Percentiles rank a stretch among this genome's conserved stretches.
These are phyloP conservation scores for Ogataea glucozyma DNA, from an alignment of 805 yeast genomes.

Conservation along the genomic window DNA sequence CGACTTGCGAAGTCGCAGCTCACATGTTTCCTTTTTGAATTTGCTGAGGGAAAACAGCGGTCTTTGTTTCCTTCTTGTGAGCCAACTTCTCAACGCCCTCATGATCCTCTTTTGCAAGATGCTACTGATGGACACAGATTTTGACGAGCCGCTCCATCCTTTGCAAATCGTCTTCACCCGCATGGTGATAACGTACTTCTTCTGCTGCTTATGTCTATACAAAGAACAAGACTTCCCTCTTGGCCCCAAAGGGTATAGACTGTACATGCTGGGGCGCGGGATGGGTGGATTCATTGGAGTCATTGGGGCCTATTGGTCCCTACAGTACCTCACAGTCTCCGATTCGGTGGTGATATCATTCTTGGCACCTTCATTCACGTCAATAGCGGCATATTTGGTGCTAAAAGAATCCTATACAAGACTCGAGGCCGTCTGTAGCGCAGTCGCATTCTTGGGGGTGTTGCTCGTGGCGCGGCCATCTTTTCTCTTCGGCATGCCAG, in stretches of 20 bases:
- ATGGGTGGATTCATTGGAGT: constrained; percentile 78
- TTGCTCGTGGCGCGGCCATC: constrained; percentile 78
- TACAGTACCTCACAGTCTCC: constrained; percentile 70
- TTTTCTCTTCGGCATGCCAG: constrained; percentile 55
- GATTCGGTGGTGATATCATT: constrained; percentile 84
- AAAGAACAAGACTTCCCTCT: constrained; percentile 62
- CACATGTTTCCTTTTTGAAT: no score
- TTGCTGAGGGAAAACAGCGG: constrained; percentile 52
- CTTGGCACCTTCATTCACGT: constrained; percentile 74
- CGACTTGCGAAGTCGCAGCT: no score
- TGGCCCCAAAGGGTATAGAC: constrained; percentile 64
- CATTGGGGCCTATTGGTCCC: constrained; percentile 72
- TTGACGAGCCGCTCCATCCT: constrained; percentile 66
- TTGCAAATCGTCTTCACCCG: constrained; percentile 75
- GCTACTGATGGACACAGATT: constrained; percentile 64
- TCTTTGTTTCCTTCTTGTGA: constrained; percentile 51
- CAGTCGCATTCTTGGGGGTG: constrained; percentile 73
- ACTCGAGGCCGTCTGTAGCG: constrained; percentile 68
- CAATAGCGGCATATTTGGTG: constrained; percentile 66
- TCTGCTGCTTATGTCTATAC: constrained; percentile 44
- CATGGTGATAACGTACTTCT: constrained; percentile 68
- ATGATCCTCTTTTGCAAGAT: constrained; percentile 78
- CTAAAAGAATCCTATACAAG: constrained; percentile 66
- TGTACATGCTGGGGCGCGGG: constrained; percentile 62
- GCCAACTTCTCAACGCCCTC: constrained; percentile 73